Conservation (phyloP, 1,284 basidiomycete species). For the Mycena citricolor region DNA sequence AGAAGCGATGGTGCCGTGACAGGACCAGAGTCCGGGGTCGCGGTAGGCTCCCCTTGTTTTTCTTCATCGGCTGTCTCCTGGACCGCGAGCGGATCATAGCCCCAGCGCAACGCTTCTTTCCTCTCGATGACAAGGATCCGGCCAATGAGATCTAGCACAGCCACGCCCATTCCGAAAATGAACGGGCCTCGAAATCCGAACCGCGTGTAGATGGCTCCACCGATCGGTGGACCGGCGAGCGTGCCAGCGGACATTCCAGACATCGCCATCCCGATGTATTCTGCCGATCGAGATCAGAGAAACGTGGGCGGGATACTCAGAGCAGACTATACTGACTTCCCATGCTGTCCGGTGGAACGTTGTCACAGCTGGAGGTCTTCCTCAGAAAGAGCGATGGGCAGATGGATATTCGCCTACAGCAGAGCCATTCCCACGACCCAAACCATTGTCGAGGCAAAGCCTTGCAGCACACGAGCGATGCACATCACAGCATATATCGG, state of each 20-base stretch:
- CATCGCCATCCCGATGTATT: slow-evolving; percentile 37
- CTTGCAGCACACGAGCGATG: slow-evolving; percentile 70
- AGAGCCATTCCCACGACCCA: slow-evolving; percentile 76
- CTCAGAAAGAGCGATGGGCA: slow-evolving; percentile 10
- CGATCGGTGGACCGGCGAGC: slow-evolving; percentile 67
- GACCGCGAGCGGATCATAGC: slow-evolving; percentile 41
- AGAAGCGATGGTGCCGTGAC: slow-evolving; percentile 34
- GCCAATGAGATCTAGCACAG: slow-evolving; percentile 60
- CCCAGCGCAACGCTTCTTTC: slow-evolving; percentile 54
- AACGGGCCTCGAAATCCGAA: slow-evolving; percentile 78
- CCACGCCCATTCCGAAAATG: slow-evolving; percentile 64
- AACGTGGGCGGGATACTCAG: neutral
- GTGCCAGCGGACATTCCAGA: slow-evolving; percentile 35
- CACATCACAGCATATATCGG: slow-evolving; percentile 71
- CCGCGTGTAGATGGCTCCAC: slow-evolving; percentile 62
- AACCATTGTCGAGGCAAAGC: slow-evolving; percentile 69
- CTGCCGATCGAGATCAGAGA: neutral
- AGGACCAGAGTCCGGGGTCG: slow-evolving; percentile 1
- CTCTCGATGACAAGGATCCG: slow-evolving; percentile 65
- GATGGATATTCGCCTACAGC: too few relatives aligned
- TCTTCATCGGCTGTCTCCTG: slow-evolving; percentile 8
- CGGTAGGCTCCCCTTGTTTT: slow-evolving; percentile 9
- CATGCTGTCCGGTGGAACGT: slow-evolving; percentile 54
- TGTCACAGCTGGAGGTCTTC: slow-evolving; percentile 63
- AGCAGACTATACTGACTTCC: slow-evolving; percentile 60